Percentiles rank a stretch among this genome's conserved stretches.
Conservation (phyloP, 2,329 filamentous ascomycete species). For the Epichloe uncinata region DNA sequence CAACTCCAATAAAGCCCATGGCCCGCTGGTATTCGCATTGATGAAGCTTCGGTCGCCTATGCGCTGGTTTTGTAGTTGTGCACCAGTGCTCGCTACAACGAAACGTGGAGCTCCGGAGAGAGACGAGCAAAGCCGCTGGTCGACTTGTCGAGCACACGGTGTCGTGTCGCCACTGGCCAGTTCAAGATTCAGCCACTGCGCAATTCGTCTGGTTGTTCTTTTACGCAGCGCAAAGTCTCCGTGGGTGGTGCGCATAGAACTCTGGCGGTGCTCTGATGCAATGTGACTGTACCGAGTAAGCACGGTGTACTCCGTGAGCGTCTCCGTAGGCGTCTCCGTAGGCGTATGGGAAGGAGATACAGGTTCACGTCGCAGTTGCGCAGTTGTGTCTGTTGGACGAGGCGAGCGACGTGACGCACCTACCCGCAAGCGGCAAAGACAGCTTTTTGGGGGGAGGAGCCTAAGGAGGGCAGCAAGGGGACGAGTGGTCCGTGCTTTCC, state of each 20-base stretch:
- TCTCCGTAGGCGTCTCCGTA: too few species aligned
- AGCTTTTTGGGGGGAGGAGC: background rate
- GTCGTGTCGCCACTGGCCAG: background rate
- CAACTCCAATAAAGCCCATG: slow-evolving; percentile 21
- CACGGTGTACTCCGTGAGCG: background rate
- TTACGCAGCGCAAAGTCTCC: background rate
- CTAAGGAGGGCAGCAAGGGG: too few species aligned
- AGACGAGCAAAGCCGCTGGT: background rate
- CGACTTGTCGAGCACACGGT: too few species aligned
- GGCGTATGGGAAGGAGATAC: too few species aligned
- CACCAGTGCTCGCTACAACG: background rate
- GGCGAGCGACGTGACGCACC: slow-evolving; percentile 4
- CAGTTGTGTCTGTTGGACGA: background rate
- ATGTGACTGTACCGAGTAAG: background rate
- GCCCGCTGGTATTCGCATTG: slow-evolving; percentile 11
- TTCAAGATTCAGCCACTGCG: background rate
- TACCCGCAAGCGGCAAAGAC: slow-evolving; percentile 4
- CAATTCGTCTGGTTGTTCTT: background rate
- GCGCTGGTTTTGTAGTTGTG: too few species aligned
- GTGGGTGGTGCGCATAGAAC: background rate
- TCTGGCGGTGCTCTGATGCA: background rate
- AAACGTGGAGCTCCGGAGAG: background rate
- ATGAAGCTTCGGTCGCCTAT: background rate
- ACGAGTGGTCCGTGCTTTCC: background rate
- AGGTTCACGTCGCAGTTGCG: too few species aligned